Conservation (phyloP, 345 rosid species). For the Citrus australasica region DNA sequence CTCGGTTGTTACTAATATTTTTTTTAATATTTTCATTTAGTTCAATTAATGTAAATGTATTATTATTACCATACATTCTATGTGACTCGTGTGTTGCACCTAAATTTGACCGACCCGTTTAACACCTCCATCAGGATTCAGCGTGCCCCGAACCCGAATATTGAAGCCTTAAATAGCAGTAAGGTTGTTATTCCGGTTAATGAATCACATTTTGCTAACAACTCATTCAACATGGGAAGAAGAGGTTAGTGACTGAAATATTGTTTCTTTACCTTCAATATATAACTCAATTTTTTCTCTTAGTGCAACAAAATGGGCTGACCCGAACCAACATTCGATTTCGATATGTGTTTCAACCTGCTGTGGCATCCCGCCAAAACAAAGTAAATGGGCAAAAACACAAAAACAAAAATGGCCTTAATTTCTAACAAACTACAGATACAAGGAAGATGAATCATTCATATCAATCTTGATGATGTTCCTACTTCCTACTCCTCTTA, state of each 20-base stretch:
- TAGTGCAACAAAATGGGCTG: not conserved
- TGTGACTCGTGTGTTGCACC: too few species aligned
- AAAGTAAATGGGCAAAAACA: not conserved
- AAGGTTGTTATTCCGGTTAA: not conserved
- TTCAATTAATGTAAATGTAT: too few species aligned
- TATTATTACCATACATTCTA: too few species aligned
- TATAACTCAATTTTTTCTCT: not conserved
- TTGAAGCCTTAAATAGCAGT: too few species aligned
- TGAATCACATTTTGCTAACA: not conserved
- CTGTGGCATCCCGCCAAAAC: not conserved
- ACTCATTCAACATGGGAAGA: not conserved
- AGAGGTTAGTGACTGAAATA: not conserved
- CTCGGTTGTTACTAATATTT: too few species aligned
- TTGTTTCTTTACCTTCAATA: not conserved
- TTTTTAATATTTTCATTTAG: too few species aligned
- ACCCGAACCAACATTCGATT: not conserved
- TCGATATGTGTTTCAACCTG: not conserved
- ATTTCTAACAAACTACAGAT: constrained; percentile 2
- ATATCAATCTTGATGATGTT: not conserved
- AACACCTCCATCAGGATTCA: too few species aligned
- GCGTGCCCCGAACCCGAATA: too few species aligned
- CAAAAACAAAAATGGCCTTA: not conserved
- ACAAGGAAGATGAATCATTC: not conserved
- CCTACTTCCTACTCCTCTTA: not conserved
- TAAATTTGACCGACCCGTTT: not conserved